These are phyloP conservation scores for Calendula officinalis DNA, from an alignment of 129 eudicot genomes.

Conservation along the genomic window DNA sequence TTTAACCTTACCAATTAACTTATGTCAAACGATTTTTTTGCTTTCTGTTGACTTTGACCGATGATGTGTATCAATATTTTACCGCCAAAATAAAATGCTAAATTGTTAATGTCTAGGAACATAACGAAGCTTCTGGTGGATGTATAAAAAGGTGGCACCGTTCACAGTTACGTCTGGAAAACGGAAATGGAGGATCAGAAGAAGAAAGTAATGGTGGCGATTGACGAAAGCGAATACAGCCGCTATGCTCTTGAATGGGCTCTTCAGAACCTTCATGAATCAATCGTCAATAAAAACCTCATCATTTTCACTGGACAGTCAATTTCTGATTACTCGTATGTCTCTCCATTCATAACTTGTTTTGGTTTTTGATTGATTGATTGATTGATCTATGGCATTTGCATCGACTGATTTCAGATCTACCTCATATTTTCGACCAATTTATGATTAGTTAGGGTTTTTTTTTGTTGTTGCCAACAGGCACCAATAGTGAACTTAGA, in stretches of 20 bases:
- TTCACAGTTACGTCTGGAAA: not conserved
- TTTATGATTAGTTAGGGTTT: not conserved
- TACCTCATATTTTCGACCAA: not conserved
- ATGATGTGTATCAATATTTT: too few relatives aligned
- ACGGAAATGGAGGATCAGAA: constrained; percentile 29
- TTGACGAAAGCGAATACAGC: constrained; percentile 70
- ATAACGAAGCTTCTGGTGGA: too few relatives aligned
- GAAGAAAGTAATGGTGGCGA: constrained; percentile 67
- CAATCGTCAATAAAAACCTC: constrained; percentile 35
- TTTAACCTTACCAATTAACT: too few relatives aligned
- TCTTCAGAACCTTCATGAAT: constrained; percentile 40
- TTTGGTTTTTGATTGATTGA: too few relatives aligned
- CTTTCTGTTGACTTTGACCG: too few relatives aligned
- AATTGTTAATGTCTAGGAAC: too few relatives aligned
- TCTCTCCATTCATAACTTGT: constrained; percentile 7
- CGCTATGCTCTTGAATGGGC: constrained; percentile 62
- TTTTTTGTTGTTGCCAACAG: not conserved
- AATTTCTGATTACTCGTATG: constrained; percentile 49
- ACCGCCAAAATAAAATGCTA: too few relatives aligned
- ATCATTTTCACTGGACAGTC: constrained; percentile 46
- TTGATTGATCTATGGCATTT: not conserved
- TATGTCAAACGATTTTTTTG: too few relatives aligned
- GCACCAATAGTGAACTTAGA: too few relatives aligned
- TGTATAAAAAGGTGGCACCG: not conserved
- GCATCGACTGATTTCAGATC: not conserved